Conservation (phyloP, 2,329 filamentous ascomycete species). For the Pestalotiopsis sp. region DNA sequence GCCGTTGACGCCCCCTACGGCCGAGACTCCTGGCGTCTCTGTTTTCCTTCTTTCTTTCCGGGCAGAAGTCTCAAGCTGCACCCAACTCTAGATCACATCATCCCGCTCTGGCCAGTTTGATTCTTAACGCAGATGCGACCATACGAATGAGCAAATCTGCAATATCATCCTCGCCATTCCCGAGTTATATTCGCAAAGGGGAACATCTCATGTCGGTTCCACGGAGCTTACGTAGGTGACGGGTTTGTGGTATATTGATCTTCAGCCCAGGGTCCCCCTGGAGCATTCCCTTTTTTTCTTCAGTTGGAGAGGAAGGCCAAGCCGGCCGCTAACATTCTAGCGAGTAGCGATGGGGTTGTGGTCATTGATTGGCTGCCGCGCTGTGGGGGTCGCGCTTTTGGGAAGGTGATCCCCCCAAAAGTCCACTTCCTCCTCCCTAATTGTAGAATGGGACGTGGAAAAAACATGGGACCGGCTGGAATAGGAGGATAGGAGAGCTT, state of each 20-base stretch:
- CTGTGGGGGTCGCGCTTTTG: too few species aligned
- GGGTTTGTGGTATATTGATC: background rate
- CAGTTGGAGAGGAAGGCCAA: background rate
- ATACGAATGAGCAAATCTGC: background rate
- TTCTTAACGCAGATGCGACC: too few species aligned
- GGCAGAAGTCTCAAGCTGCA: too few species aligned
- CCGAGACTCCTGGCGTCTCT: too few species aligned
- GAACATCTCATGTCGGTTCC: background rate
- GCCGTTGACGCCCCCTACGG: too few species aligned
- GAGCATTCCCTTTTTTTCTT: too few species aligned
- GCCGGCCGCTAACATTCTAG: background rate
- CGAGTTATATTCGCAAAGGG: background rate
- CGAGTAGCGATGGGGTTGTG: background rate
- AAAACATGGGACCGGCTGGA: background rate
- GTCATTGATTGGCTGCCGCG: rapidly evolving
- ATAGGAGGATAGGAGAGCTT: background rate
- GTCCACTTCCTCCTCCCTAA: too few species aligned
- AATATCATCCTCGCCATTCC: background rate
- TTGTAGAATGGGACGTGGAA: background rate
- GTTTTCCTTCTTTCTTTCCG: too few species aligned
- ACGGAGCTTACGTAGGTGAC: background rate
- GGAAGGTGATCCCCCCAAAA: too few species aligned
- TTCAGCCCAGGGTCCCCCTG: background rate
- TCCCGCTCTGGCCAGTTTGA: too few species aligned
- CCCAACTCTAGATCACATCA: too few species aligned